Evolutionary conservation across 495 filamentous ascomycete genomes (phyloP), one percentile per base, ranked within the genome.

Genomic region (Aspergillus egyptiacus): DNA sequence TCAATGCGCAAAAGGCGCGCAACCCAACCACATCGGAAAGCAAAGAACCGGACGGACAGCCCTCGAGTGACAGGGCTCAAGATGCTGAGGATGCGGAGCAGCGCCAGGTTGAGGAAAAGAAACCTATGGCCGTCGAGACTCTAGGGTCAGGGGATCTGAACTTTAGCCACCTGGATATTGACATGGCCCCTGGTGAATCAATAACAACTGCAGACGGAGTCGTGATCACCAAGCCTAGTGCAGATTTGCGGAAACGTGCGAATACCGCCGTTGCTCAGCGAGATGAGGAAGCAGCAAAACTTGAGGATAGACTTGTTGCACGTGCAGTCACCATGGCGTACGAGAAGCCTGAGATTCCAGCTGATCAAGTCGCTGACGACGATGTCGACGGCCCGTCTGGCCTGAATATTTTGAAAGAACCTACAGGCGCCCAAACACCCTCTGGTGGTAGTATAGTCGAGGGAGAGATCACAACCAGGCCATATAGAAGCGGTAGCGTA

Each of bases 91-190:
- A 55, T 51, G 19, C 34, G 33, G 11, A 46, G 50, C 3, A 57
- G 60, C 10, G 53, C 48, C 18, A 54, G 35, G 6, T 38, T 7
- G 71, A 76, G 46, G 73, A 74, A 25, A 68, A 80, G 50, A 89
- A 87, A 56, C 79, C 85, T 49, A 77, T 81, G 33, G 89, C 93
- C 9, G 79, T 96, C 13, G 89, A 94, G 61, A 99, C 94, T 3
- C 69, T 99, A 17, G 93, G 93, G 2, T 80, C 79, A 57, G 93
- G 93, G 1, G 86, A 96, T 60, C 72, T 98, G 35, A 91, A 86
- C 62, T 78, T 97, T 51, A 85, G 84, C 55, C 86, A 91, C 56
- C 69, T 96, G 23, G 69, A 82, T 40, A 65, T 74, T 5, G 70
- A 71, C 31, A 56, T 61, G 15, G 66, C 68, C 1, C 53, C 65